Percentiles rank a stretch among this genome's conserved stretches.
Evolutionary conservation across 345 rosid species (phyloP).

Genomic region (Populus alba): DNA sequence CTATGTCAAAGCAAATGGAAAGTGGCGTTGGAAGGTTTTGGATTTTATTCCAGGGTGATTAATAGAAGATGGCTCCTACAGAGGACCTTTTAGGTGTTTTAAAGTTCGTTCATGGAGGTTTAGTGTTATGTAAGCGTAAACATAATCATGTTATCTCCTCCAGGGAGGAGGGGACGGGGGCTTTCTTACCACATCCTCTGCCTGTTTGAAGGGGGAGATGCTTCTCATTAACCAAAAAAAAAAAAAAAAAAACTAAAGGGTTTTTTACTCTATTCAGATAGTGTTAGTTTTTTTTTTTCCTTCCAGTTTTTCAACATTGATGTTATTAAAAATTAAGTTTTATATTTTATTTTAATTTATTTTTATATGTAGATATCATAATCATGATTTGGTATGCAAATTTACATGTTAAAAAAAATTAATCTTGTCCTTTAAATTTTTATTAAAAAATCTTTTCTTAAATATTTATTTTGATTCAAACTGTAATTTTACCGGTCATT

Average conservation of each 20-base stretch:
- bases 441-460: too few relatives aligned
- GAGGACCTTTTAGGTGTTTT: neutral
- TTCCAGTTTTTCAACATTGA: accelerated
- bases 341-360: too few relatives aligned
- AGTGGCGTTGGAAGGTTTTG: neutral
- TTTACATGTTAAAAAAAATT: too few relatives aligned
- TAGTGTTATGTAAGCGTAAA: neutral
- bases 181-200: neutral
- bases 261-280: too few relatives aligned
- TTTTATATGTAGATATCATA: too few relatives aligned
- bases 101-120: too few relatives aligned
- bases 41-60: neutral
- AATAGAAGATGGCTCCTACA: neutral
- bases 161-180: neutral
- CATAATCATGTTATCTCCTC: neutral
- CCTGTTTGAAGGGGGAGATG: neutral
- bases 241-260: too few relatives aligned
- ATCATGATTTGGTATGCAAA: too few relatives aligned
- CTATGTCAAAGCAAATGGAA: neutral
- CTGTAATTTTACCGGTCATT: too few relatives aligned
- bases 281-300: too few relatives aligned
- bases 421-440: accelerated
- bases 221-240: neutral
- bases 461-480: too few relatives aligned
- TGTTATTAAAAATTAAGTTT: too few relatives aligned